Evolutionary conservation across 1,139 yeast species (phyloP).

Genomic region (Blastobotrys capitulatus): DNA sequence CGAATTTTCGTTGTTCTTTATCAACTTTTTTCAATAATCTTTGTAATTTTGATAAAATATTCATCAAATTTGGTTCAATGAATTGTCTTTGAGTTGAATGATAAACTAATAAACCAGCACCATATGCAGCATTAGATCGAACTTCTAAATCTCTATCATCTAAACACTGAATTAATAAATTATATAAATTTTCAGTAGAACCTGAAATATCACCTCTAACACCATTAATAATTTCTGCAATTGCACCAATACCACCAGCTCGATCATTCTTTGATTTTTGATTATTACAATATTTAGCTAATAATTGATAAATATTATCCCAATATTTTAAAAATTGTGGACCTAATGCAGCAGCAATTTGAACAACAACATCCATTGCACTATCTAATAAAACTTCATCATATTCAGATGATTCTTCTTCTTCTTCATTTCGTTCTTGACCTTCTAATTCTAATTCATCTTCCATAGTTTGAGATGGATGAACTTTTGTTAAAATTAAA

Average conservation of each 20-base stretch:
- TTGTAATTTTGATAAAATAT: conserved; percentile 70
- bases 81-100: conserved; percentile 45
- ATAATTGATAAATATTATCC: conserved; percentile 62
- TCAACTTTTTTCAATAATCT: conserved; percentile 75
- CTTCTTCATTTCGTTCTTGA: conserved; percentile 41
- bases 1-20: conserved; percentile 40
- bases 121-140: conserved; percentile 93
- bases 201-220: conserved; percentile 60
- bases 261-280: conserved; percentile 64
- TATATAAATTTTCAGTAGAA: conserved; percentile 62
- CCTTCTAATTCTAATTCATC: conserved; percentile 54
- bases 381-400: conserved; percentile 82
- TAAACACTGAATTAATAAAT: conserved; percentile 62
- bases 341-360: conserved; percentile 68
- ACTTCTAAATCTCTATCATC: conserved; percentile 83
- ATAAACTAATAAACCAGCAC: conserved; percentile 78
- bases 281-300: conserved; percentile 55
- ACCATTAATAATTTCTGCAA: conserved; percentile 83
- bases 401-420: conserved; percentile 73
- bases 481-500: conserved; percentile 71
- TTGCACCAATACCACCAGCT: conserved; percentile 78
- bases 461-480: conserved; percentile 65
- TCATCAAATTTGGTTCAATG: conserved; percentile 58
- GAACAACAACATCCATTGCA: conserved; percentile 78
- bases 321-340: conserved; percentile 70